phyloP scores from a whole-genome alignment of 106 monocot species.

The Dioscorea alata region DNA sequence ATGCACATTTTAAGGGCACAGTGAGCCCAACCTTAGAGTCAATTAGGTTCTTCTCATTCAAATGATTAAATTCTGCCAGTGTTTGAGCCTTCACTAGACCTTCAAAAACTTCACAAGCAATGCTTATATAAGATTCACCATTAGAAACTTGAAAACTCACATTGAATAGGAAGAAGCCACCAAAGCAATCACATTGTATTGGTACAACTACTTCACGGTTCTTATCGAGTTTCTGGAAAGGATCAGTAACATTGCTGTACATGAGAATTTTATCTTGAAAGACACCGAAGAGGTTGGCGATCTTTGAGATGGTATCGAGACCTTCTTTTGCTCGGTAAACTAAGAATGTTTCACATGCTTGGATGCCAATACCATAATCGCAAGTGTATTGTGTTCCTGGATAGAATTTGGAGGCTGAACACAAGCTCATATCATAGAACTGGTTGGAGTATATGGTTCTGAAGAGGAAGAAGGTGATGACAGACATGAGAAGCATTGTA shows the following conservation, averaged over 20 bases:
- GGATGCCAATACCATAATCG: not conserved
- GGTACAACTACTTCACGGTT: conserved; percentile 19
- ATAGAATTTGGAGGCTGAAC: not conserved
- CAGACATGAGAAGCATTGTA: not conserved
- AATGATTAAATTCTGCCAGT: conserved; percentile 1
- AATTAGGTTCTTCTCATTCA: not conserved
- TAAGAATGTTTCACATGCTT: conserved; percentile 17
- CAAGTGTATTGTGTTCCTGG: conserved; percentile 13
- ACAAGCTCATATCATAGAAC: conserved; percentile 12
- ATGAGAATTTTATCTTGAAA: not conserved
- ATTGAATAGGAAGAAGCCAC: conserved; percentile 8
- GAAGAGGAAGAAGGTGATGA: not conserved
- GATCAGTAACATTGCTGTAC: conserved; percentile 14
- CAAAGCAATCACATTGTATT: conserved; percentile 13
- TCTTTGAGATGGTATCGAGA: conserved; percentile 13
- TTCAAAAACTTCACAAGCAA: conserved; percentile 21
- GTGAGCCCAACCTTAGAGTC: not conserved
- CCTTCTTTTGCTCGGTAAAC: conserved; percentile 20
- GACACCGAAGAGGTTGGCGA: conserved; percentile 12
- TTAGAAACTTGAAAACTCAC: not conserved
- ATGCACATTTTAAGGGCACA: conserved; percentile 26
- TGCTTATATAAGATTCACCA: not conserved
- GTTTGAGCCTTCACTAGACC: conserved; percentile 16
- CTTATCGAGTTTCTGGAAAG: conserved; percentile 8
- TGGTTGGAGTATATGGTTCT: not conserved